Base-by-base conservation (phyloP, 805 yeast species). In the Teunomyces lycoperdinae region DNA sequence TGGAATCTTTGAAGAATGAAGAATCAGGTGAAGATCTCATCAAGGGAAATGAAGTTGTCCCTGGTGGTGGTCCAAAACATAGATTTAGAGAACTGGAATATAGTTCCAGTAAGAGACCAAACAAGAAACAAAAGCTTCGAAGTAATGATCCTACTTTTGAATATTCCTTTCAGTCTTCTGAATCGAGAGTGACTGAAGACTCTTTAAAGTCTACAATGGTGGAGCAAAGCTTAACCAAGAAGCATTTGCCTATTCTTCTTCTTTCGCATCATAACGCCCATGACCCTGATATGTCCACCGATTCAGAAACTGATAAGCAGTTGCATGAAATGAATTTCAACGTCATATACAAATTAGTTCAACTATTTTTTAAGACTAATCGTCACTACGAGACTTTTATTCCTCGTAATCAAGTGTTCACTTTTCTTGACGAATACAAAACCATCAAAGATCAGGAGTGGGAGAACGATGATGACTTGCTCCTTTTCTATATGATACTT, bases 401-500 rank as follows among this genome's bases (percentile, higher is more conserved):
- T 40, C 62, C 67, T 9, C 64, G 62, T 46, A 44, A 56, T 3
- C 60, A 62, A 7, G 56, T 76, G 1, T 45, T 73, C 4, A 60
- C 61, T 2, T 77, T 77, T 44, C 56, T 79, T 20, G 60, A 66
- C 13, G 61, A 64, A 16, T 71, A 74, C 55, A 63, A 58, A 9
- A 30, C 50, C 3, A 58, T 66, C 34, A 58, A 61, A 6, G 69
- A 66, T 39, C 52, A 58, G 39, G 67, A 64, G 14, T 76, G 81
- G 81, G 76, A 71, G 44, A 63, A 72, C 49, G 79, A 75, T 48
- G 80, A 77, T 54, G 81, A 78, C 50, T 56, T 78, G 53, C 63
- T 78, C 26, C 58, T 77, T 29, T 59, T 77, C 20, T 64, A 73
- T 36, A 73, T 76, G 74, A 65, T 78, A 17, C 57, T 79, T 28